These are phyloP conservation scores for Mucor sp. DNA, from an alignment of 371 early-diverging fungal genomes.

Conservation along the genomic window DNA sequence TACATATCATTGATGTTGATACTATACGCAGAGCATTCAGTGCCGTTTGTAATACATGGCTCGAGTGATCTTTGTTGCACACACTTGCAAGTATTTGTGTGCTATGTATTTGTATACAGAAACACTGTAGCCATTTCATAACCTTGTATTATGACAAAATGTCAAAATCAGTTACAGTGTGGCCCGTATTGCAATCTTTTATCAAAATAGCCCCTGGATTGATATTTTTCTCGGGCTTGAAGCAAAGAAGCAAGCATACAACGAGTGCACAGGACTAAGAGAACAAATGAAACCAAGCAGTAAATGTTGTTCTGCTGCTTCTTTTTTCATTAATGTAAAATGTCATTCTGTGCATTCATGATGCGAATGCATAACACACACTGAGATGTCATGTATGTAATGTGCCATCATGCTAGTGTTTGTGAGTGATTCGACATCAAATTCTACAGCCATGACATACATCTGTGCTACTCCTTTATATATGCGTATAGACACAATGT, in stretches of 20 bases:
- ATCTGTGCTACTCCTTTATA: background rate
- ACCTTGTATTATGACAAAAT: background rate
- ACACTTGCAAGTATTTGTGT: background rate
- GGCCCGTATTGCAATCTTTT: background rate
- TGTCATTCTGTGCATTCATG: background rate
- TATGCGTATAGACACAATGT: too few relatives aligned
- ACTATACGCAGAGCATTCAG: background rate
- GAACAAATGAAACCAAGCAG: background rate
- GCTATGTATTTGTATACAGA: background rate
- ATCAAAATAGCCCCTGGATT: background rate
- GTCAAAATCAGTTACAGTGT: background rate
- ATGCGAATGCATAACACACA: background rate
- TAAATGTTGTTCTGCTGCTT: background rate
- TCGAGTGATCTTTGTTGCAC: background rate
- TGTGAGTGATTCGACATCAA: background rate
- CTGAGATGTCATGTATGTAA: background rate
- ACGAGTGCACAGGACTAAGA: background rate
- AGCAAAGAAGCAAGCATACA: too few relatives aligned
- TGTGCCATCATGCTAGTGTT: background rate
- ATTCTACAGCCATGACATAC: background rate
- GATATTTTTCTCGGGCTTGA: background rate
- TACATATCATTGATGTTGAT: background rate
- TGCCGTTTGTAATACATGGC: too few relatives aligned
- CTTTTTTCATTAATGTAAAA: conserved; percentile 2
- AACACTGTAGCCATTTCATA: background rate